Base-by-base conservation (phyloP, 1,284 basidiomycete species). In the Xerocomus nothofagi region DNA sequence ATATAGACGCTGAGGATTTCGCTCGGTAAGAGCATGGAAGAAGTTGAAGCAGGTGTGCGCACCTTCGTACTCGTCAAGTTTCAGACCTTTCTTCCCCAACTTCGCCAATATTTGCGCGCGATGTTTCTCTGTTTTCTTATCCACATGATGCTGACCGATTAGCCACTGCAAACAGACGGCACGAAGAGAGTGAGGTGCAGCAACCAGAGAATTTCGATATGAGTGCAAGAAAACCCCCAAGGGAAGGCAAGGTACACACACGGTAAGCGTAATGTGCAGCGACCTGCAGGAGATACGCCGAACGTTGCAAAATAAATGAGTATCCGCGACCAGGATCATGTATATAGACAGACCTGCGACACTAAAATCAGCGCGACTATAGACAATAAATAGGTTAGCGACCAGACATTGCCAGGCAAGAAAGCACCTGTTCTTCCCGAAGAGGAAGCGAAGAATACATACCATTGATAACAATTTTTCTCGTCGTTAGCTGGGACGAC, bases 21-120 rank as follows among this genome's bases (percentile, higher is more conserved):
- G 12, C 53, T 49, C 20, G 50, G 39, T 12, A 38, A 40, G 39
- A 21, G 15, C 11, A 30, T 26, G 24, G 14, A 8, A 23, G 44
- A 38, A 3, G 23, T 10, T 6, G 6, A 37, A 10, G 14, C n/a
- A 8, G 34, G 27, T 7, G 7, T 26, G 69, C 86, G 57, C 65
- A 89, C 89, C 72, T 74, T 93, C 91, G 60, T 93, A 87, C 65
- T 93, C 90, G 57, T 84, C 82, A 48, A 93, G 73, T 60, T 86
- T 77, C 8, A 93, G 68, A 40, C 83, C 76, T 17, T 74, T 75
- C 59, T 91, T 82, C 6, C 88, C 88, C n/a, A 92, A 69, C 49
- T 82, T 82, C 56, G 84, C 81, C 54, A 93, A 61, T 10, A 85
- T 81, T 58, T 88, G 84, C 44, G 84, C 62, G 32, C 88, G 84